Conservation (phyloP, 192 early-diverging fungal species). For the Entrophospora sp. region DNA sequence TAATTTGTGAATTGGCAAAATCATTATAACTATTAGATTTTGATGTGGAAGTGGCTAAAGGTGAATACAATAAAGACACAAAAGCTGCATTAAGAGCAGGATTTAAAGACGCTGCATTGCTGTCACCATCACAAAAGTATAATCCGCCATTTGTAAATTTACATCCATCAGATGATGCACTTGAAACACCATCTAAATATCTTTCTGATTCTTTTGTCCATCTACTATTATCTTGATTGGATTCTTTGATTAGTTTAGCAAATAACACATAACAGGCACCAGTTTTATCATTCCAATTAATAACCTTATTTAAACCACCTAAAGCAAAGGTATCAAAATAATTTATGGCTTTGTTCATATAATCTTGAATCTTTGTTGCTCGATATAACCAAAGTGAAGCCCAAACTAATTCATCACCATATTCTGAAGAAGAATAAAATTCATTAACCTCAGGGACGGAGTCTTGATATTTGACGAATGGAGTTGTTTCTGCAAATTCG, state of each 20-base stretch:
- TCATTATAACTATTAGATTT: not conserved
- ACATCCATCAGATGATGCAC: conserved; percentile 10
- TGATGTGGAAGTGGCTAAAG: not conserved
- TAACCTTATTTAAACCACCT: conserved; percentile 11
- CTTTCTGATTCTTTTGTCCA: conserved; percentile 30
- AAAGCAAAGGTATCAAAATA: conserved; percentile 37
- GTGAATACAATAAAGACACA: conserved; percentile 19
- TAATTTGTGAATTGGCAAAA: no score
- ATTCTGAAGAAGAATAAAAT: conserved; percentile 36
- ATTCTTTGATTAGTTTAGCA: conserved; percentile 25
- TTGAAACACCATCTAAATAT: conserved; percentile 30
- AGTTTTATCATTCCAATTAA: conserved; percentile 47
- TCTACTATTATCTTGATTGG: conserved; percentile 7
- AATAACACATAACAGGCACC: conserved; percentile 40
- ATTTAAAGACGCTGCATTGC: conserved; percentile 24
- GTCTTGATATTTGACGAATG: conserved; percentile 33
- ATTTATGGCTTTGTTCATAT: conserved; percentile 34
- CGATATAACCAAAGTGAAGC: conserved; percentile 50
- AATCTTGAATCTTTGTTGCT: conserved; percentile 35
- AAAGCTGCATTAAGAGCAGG: conserved; percentile 30
- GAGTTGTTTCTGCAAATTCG: conserved; percentile 39
- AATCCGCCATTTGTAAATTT: conserved; percentile 41
- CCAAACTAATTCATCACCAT: conserved; percentile 40
- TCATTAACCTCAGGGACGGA: conserved; percentile 29
- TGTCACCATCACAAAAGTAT: conserved; percentile 26